A percentile compares a stretch with the other conserved stretches of the same genome.
Evolutionary conservation across 148 eudicot species (phyloP).

Genomic region (Cornus controversa): DNA sequence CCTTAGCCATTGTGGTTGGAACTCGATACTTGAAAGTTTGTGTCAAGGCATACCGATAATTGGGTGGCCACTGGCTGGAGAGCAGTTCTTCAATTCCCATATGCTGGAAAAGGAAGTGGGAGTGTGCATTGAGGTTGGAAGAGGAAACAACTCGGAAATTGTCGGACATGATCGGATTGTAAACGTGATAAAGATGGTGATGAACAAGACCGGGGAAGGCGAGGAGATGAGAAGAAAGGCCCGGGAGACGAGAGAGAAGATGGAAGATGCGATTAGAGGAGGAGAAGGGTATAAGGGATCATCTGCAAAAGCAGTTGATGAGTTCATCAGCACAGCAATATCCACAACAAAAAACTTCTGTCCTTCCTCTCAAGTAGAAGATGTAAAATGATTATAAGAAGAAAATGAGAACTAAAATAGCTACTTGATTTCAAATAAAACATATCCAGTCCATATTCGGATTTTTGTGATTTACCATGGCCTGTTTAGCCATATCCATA

Average conservation of each 20-base stretch:
- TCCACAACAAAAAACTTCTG: neutral
- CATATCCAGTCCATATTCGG: neutral
- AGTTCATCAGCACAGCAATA: conserved; percentile 8
- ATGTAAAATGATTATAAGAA: neutral
- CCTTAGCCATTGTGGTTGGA: conserved; percentile 14
- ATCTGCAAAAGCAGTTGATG: conserved; percentile 4
- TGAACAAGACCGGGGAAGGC: neutral
- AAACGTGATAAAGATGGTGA: neutral
- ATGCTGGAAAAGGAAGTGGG: conserved; percentile 15
- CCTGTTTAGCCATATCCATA: too few relatives aligned
- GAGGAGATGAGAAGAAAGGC: conserved; percentile 15
- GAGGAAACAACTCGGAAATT: neutral
- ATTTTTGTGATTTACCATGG: too few relatives aligned
- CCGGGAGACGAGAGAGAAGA: neutral
- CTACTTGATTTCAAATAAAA: neutral
- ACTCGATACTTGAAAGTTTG: conserved; percentile 11
- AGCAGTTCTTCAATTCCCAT: conserved; percentile 10
- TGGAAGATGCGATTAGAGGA: conserved; percentile 2
- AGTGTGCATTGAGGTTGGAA: conserved; percentile 12
- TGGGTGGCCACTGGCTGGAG: conserved; percentile 6
- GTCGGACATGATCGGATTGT: neutral
- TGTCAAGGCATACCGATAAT: neutral
- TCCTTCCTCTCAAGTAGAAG: neutral
- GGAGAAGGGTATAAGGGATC: neutral
- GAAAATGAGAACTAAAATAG: neutral